These are phyloP conservation scores for Apiotrichum veenhuisii DNA, from an alignment of 1,284 basidiomycete species.

Conservation along the genomic window DNA sequence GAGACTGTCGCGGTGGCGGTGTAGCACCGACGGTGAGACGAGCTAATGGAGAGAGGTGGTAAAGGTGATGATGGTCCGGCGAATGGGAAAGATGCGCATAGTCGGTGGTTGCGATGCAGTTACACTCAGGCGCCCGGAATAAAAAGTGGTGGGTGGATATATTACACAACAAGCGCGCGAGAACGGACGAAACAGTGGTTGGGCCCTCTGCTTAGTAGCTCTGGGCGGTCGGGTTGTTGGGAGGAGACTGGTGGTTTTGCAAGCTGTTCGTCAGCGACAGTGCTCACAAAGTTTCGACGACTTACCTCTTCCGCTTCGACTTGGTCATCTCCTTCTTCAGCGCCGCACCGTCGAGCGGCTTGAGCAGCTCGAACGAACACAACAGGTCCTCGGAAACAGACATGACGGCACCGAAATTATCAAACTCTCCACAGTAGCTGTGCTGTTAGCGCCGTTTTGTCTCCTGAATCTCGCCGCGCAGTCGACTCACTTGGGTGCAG, in stretches of 20 bases:
- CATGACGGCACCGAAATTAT: conserved; percentile 88
- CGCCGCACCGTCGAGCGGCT: conserved; percentile 90
- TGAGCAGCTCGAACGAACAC: conserved; percentile 96
- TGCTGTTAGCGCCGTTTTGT: conserved; percentile 9
- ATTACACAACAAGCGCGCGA: conserved; percentile 1
- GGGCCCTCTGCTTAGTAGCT: conserved; percentile 33
- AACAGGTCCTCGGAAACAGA: conserved; percentile 95
- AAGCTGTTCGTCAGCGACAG: conserved; percentile 29
- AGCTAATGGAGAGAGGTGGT: background rate
- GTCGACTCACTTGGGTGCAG: conserved; percentile 78
- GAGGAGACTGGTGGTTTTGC: conserved; percentile 51
- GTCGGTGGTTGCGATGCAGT: conserved; percentile 10
- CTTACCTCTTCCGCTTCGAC: conserved; percentile 89
- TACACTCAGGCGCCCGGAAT: conserved; percentile 7
- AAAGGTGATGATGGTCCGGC: background rate
- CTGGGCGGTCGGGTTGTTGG: conserved; percentile 49
- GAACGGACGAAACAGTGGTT: background rate
- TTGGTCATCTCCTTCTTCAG: conserved; percentile 99
- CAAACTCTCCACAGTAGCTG: conserved; percentile 53
- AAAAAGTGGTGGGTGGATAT: background rate
- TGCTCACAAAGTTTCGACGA: background rate
- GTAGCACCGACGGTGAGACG: too few relatives aligned
- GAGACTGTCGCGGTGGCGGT: too few relatives aligned
- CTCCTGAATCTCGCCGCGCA: background rate
- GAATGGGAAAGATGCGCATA: background rate